A percentile compares a stretch with the other conserved stretches of the same genome.
Evolutionary conservation across 257 asterid genomes (phyloP).

Genomic region (Ilex aquifolium): DNA sequence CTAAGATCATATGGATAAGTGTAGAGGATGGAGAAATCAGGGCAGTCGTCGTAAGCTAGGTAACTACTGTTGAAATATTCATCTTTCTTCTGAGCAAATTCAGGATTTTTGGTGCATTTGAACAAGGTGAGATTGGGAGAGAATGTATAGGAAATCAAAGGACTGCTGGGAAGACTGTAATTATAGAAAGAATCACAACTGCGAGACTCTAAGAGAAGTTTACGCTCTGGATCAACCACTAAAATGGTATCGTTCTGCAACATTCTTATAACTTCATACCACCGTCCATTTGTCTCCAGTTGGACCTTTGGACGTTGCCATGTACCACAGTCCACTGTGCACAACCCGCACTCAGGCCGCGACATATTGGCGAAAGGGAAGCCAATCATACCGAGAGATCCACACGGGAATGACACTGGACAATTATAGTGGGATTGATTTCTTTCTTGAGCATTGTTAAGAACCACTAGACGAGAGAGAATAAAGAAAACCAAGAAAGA

Average conservation of each 20-base stretch:
- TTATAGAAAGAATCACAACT: neutral
- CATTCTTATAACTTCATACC: no score
- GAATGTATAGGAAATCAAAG: neutral
- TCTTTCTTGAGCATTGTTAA: no score
- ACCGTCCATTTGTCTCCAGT: neutral
- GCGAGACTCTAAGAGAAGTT: no score
- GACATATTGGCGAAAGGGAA: neutral
- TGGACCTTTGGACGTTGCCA: neutral
- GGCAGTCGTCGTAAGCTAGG: neutral
- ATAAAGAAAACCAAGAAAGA: neutral
- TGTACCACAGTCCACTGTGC: neutral
- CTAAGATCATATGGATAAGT: neutral
- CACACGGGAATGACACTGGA: no score
- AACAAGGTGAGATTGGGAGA: no score
- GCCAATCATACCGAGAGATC: no score
- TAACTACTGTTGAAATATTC: neutral
- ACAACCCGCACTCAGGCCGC: neutral
- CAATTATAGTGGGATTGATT: no score
- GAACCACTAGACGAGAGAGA: neutral
- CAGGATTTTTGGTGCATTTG: no score
- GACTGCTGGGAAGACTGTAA: neutral
- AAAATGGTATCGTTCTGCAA: no score
- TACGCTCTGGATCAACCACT: no score
- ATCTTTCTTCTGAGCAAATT: no score
- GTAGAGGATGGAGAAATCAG: constrained; percentile 1